phyloP scores from a whole-genome alignment of 2,329 filamentous ascomycete genomes.

The Pleoardoris graminearum region DNA sequence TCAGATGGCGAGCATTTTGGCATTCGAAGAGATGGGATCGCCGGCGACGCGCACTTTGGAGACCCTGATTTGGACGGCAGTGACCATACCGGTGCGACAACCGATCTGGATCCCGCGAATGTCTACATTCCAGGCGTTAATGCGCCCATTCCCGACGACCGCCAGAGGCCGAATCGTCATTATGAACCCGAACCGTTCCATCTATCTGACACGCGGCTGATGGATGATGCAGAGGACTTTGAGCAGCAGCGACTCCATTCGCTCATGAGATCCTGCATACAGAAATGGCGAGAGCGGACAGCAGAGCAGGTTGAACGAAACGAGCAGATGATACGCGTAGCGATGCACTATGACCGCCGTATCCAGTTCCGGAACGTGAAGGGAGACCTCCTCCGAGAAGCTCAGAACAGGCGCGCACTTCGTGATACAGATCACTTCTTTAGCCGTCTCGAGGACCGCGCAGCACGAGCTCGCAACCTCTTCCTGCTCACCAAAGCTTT shows the following conservation, averaged over 20 bases:
- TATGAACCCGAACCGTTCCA: conserved; percentile 48
- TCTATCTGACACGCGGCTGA: conserved; percentile 55
- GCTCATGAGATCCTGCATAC: conserved; percentile 39
- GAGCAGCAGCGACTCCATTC: conserved; percentile 36
- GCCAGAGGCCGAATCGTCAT: conserved; percentile 16
- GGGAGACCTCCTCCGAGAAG: conserved; percentile 42
- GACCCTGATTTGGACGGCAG: conserved; percentile 33
- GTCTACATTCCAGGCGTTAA: conserved; percentile 43
- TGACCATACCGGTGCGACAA: conserved; percentile 36
- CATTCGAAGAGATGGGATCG: conserved; percentile 29
- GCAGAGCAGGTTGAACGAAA: conserved; percentile 30
- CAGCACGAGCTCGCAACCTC: conserved; percentile 65
- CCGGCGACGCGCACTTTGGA: conserved; percentile 14
- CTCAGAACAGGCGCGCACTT: conserved; percentile 44
- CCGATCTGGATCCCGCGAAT: conserved; percentile 32
- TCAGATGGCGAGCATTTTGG: conserved; percentile 43
- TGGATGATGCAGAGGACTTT: conserved; percentile 54
- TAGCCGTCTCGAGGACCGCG: conserved; percentile 60
- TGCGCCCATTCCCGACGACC: conserved; percentile 34
- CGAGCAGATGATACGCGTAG: conserved; percentile 31
- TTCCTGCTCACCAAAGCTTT: conserved; percentile 68
- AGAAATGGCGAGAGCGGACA: conserved; percentile 54
- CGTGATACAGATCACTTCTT: conserved; percentile 58
- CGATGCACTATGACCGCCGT: conserved; percentile 55
- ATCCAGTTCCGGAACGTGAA: conserved; percentile 59